phyloP scores from a whole-genome alignment of 1,284 basidiomycete genomes.

The Xanthoconium separans region DNA sequence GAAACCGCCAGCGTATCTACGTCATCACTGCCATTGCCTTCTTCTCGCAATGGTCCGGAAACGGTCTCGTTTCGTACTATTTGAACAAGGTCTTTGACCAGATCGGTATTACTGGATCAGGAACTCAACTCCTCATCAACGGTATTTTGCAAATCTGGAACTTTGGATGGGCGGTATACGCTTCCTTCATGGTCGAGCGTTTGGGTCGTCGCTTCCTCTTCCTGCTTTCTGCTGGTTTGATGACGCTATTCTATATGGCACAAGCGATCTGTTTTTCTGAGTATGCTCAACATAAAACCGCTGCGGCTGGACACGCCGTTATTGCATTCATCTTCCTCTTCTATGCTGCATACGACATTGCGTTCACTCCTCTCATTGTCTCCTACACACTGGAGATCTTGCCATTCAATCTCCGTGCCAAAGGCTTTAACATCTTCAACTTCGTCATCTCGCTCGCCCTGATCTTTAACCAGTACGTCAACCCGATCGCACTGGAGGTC shows the following conservation, averaged over 20 bases:
- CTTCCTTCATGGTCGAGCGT: slow-evolving; percentile 57
- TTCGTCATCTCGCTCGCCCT: slow-evolving; percentile 64
- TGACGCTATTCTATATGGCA: slow-evolving; percentile 67
- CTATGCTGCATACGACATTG: slow-evolving; percentile 68
- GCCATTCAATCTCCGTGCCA: slow-evolving; percentile 70
- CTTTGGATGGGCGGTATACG: slow-evolving; percentile 57
- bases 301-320: slow-evolving; percentile 59
- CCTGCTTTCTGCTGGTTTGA: slow-evolving; percentile 60
- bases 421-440: slow-evolving; percentile 75
- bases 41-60: slow-evolving; percentile 77
- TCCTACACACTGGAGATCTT: slow-evolving; percentile 76
- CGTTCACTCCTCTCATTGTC: slow-evolving; percentile 73
- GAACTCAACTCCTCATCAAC: slow-evolving; percentile 68
- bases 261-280: slow-evolving; percentile 72
- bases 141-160: slow-evolving; percentile 78
- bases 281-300: slow-evolving; percentile 46
- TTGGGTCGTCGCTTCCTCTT: slow-evolving; percentile 66
- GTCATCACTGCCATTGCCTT: slow-evolving; percentile 70
- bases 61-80: slow-evolving; percentile 77
- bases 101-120: slow-evolving; percentile 67
- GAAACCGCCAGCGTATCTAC: slow-evolving; percentile 66
- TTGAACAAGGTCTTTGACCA: slow-evolving; percentile 67
- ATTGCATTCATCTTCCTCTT: slow-evolving; percentile 79
- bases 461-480: slow-evolving; percentile 81
- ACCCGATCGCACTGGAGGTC: slow-evolving; percentile 64